These are phyloP conservation scores for Xylaria grammica DNA, from an alignment of 495 filamentous ascomycete genomes.

Conservation along the genomic window DNA sequence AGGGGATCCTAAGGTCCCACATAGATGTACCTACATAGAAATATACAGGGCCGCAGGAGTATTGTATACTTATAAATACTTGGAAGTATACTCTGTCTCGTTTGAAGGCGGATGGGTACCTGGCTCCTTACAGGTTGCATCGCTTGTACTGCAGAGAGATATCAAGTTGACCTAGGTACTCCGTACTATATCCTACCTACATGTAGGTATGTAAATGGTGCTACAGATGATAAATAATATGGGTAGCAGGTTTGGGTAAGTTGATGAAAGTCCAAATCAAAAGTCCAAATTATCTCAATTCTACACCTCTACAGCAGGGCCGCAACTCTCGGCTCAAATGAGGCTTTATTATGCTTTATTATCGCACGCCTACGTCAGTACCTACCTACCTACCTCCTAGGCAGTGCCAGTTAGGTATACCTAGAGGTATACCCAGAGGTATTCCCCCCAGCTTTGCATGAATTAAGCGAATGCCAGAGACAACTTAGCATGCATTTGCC, in stretches of 20 bases:
- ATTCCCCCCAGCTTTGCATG: background rate
- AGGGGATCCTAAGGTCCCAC: background rate
- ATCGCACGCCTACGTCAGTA: slow-evolving; percentile 6
- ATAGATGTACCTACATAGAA: background rate
- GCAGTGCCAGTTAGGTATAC: too few relatives aligned
- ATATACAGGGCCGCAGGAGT: background rate
- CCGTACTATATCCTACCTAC: background rate
- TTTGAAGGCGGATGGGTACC: too few relatives aligned
- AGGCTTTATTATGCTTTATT: background rate
- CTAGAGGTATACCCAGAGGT: too few relatives aligned
- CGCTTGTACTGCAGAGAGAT: background rate
- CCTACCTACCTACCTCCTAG: too few relatives aligned
- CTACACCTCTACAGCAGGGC: too few relatives aligned
- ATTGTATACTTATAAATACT: background rate
- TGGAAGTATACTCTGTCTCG: background rate
- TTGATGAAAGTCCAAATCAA: background rate
- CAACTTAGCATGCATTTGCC: too few relatives aligned
- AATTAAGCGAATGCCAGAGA: background rate
- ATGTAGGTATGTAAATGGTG: too few relatives aligned
- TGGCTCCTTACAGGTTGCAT: background rate
- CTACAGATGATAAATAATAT: too few relatives aligned
- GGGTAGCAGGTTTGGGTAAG: background rate
- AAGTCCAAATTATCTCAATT: too few relatives aligned
- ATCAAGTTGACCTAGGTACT: background rate
- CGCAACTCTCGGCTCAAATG: background rate